Evolutionary conservation across 2,329 filamentous ascomycete species (phyloP).

Genomic region (Monilinia aucupariae): DNA sequence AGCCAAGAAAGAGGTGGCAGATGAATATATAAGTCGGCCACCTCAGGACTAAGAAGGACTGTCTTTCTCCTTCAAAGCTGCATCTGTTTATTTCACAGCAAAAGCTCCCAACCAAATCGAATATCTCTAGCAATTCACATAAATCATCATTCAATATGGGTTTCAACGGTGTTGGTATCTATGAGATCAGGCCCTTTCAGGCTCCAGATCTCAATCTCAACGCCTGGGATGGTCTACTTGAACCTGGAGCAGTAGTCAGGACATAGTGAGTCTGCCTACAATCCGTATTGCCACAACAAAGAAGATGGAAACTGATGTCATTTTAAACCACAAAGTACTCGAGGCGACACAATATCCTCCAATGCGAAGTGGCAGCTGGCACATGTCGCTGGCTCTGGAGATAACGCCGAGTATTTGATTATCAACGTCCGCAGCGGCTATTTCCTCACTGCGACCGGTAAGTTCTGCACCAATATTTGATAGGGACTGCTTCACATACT

Average conservation of each 20-base stretch:
- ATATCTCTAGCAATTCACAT: neutral
- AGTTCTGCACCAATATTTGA: neutral
- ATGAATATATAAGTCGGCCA: neutral
- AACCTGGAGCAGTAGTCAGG: neutral
- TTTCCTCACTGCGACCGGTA: slow-evolving; percentile 2
- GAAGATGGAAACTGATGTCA: neutral
- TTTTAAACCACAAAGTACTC: neutral
- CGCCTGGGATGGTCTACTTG: neutral
- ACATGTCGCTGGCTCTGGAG: slow-evolving; percentile 2
- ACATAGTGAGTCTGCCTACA: neutral
- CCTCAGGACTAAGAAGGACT: neutral
- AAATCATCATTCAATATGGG: slow-evolving; percentile 2
- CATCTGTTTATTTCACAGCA: neutral
- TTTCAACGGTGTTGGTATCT: neutral
- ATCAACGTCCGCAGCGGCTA: slow-evolving; percentile 7
- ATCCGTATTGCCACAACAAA: neutral
- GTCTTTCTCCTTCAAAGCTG: neutral
- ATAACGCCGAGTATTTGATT: slow-evolving; percentile 2
- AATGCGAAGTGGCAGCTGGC: slow-evolving; percentile 6
- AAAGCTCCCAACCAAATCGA: neutral
- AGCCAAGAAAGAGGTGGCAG: neutral
- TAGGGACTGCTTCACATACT: neutral
- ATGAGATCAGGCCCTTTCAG: slow-evolving; percentile 9
- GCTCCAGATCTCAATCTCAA: slow-evolving; percentile 6
- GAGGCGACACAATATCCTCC: neutral